Conservation (phyloP, 805 yeast genomes). For the Wickerhamiella sergipiensis region DNA sequence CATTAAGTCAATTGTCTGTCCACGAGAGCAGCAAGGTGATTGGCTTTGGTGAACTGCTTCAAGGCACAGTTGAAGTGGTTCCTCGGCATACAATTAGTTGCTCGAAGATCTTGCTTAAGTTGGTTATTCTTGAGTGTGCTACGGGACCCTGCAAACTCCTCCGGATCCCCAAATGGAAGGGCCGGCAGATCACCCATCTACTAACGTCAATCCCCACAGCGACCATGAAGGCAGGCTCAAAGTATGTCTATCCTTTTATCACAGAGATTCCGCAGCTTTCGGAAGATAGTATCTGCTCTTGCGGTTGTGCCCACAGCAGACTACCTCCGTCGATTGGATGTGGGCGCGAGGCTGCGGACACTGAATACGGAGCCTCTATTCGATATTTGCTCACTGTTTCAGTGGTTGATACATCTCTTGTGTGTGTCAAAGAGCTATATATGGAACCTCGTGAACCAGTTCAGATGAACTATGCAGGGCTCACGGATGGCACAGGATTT, state of each 20-base stretch:
- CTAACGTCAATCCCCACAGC: neutral
- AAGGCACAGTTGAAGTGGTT: neutral
- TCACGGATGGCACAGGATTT: neutral
- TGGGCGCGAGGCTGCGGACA: neutral
- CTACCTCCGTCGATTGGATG: neutral
- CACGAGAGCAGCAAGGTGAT: neutral
- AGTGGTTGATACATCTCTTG: neutral
- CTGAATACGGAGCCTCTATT: neutral
- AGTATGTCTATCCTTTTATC: neutral
- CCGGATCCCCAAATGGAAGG: neutral
- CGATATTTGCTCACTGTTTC: neutral
- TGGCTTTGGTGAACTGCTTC: neutral
- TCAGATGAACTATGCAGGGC: neutral
- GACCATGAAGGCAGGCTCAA: neutral
- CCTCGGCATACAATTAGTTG: neutral
- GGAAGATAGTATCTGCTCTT: neutral
- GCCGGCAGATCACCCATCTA: neutral
- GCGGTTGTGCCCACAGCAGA: neutral
- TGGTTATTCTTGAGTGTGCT: neutral
- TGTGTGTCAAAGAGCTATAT: neutral
- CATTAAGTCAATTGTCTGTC: neutral
- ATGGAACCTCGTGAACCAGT: neutral
- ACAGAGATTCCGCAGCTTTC: neutral
- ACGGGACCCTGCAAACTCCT: neutral
- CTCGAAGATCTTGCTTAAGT: neutral